A percentile compares a stretch with the other conserved stretches of the same genome.
Conservation (phyloP, 2,329 filamentous ascomycete species). For the Paecilomyces sp. region DNA sequence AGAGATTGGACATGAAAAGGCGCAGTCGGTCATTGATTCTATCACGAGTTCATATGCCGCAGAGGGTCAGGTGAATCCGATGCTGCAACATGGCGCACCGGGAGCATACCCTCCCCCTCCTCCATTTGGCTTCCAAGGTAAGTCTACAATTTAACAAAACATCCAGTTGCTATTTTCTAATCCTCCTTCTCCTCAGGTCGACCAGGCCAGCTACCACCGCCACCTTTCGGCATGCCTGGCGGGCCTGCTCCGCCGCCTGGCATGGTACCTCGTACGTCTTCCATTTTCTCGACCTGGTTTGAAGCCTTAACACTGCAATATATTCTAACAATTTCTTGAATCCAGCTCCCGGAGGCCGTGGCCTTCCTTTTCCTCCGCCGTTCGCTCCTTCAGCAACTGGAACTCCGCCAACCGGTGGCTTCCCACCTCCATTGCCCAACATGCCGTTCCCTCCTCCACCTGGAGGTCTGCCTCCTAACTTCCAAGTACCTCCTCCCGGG, state of each 20-base stretch:
- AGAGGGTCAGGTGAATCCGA: slow-evolving; percentile 86
- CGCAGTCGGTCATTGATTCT: slow-evolving; percentile 95
- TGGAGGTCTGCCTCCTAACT: slow-evolving; percentile 27
- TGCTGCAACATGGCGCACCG: slow-evolving; percentile 59
- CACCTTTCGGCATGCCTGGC: slow-evolving; percentile 51
- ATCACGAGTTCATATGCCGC: slow-evolving; percentile 94
- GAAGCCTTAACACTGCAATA: background rate
- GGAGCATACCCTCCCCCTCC: slow-evolving; percentile 44
- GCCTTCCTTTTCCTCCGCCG: slow-evolving; percentile 47
- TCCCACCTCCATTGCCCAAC: slow-evolving; percentile 30
- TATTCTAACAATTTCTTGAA: slow-evolving; percentile 5
- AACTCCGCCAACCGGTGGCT: slow-evolving; percentile 27
- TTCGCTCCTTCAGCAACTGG: slow-evolving; percentile 20
- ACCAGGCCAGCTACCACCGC: slow-evolving; percentile 43
- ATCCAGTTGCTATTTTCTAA: slow-evolving; percentile 1
- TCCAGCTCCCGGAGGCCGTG: slow-evolving; percentile 49
- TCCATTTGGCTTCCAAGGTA: slow-evolving; percentile 59
- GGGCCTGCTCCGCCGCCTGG: slow-evolving; percentile 31
- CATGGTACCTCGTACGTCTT: slow-evolving; percentile 48
- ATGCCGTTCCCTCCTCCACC: slow-evolving; percentile 37
- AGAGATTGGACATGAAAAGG: slow-evolving; percentile 98
- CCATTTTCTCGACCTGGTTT: background rate
- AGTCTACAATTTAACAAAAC: slow-evolving; percentile 10
- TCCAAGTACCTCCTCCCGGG: slow-evolving; percentile 30
- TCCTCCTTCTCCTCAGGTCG: slow-evolving; percentile 15